Evolutionary conservation across 441 rosid species (phyloP).

Genomic region (Jatropha multifida): DNA sequence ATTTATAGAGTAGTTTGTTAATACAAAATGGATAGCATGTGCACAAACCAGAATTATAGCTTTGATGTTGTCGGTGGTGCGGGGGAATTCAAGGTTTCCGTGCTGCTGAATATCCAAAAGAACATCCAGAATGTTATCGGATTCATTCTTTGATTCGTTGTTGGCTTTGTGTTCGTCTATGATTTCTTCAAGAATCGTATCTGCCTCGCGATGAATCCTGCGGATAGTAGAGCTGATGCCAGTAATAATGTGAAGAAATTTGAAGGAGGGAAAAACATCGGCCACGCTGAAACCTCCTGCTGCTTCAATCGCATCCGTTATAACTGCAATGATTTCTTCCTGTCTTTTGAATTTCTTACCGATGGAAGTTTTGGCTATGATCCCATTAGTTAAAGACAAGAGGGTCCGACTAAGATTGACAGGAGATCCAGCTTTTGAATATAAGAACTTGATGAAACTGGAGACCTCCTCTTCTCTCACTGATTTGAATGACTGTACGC

Average conservation of each 20-base stretch:
- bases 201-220: slow-evolving; percentile 3
- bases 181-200: slow-evolving; percentile 7
- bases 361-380: neutral
- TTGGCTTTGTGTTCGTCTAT: slow-evolving; percentile 6
- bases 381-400: neutral
- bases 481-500: slow-evolving; percentile 12
- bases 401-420: neutral
- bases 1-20: too few species aligned
- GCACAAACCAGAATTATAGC: slow-evolving; percentile 6
- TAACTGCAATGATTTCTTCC: neutral
- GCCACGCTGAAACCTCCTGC: slow-evolving; percentile 15
- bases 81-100: neutral
- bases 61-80: slow-evolving; percentile 7
- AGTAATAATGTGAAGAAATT: neutral
- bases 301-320: neutral
- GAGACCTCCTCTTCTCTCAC: slow-evolving; percentile 5
- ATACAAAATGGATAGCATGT: too few species aligned
- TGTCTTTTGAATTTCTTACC: neutral
- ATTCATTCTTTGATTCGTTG: neutral
- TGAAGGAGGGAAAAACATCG: slow-evolving; percentile 11
- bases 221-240: neutral
- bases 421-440: neutral
- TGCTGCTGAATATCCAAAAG: slow-evolving; percentile 3
- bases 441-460: neutral
- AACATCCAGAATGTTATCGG: neutral